phyloP scores from a whole-genome alignment of 805 yeast genomes.

The Candida ficus region DNA sequence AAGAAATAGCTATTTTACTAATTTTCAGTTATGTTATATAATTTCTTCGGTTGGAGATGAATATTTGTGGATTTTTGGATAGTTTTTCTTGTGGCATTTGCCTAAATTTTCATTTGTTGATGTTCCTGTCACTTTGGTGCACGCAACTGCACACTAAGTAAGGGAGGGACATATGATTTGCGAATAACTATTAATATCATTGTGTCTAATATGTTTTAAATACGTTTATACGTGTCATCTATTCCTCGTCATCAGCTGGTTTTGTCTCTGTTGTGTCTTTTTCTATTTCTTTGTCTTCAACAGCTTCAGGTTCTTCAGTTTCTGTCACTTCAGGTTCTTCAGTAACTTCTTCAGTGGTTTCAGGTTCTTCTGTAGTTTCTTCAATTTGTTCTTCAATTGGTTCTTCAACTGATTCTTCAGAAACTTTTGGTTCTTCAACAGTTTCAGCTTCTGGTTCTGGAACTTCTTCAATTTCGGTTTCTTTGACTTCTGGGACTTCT shows the following conservation, averaged over 20 bases:
- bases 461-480: background rate
- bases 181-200: too few relatives aligned
- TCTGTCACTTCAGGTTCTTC: background rate
- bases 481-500: background rate
- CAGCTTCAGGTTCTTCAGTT: background rate
- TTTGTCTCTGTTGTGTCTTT: background rate
- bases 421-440: background rate
- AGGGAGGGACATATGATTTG: too few relatives aligned
- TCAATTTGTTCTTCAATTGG: background rate
- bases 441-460: too few relatives aligned
- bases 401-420: background rate
- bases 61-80: too few relatives aligned
- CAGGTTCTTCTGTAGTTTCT: background rate
- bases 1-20: too few relatives aligned
- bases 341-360: background rate
- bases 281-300: background rate
- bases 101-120: too few relatives aligned
- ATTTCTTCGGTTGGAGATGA: too few relatives aligned
- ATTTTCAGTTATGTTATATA: too few relatives aligned
- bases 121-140: too few relatives aligned
- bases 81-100: too few relatives aligned
- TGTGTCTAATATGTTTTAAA: too few relatives aligned
- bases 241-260: background rate
- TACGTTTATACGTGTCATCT: background rate
- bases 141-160: too few relatives aligned